Evolutionary conservation across 176 grass and related monocot genomes (phyloP).

Genomic region (Bromus sterilis): DNA sequence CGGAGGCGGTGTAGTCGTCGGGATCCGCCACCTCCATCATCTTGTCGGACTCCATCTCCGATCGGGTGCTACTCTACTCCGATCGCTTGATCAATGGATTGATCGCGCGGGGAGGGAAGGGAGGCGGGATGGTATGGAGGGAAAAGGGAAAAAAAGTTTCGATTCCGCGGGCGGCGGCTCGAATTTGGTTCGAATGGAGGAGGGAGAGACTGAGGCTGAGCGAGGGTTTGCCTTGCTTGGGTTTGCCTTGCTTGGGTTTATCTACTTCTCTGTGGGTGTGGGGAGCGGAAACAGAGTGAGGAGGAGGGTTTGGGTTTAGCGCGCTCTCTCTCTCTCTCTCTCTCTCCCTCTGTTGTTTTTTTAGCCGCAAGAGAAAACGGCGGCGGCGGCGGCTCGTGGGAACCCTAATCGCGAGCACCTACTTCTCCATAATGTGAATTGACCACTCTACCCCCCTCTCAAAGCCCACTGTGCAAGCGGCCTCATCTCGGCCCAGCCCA

Average conservation of each 20-base stretch:
- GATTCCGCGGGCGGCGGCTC: neutral
- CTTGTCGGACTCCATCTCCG: neutral
- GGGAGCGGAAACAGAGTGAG: neutral
- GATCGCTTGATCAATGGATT: neutral
- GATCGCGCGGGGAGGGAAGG: neutral
- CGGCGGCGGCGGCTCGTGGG: neutral
- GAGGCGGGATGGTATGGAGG: neutral
- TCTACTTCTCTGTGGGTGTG: neutral
- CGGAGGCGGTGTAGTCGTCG: slow-evolving; percentile 9
- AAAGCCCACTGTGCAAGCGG: no score
- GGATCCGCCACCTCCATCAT: neutral
- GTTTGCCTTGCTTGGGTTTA: neutral
- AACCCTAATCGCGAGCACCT: neutral
- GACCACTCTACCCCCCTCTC: neutral
- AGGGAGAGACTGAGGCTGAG: neutral
- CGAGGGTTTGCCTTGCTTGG: neutral
- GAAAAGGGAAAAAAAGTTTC: neutral
- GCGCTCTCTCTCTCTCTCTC: neutral
- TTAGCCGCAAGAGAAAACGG: no score
- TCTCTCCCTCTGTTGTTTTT: neutral
- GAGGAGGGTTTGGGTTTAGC: no score
- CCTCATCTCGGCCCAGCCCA: no score
- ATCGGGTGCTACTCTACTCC: neutral
- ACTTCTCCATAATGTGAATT: neutral
- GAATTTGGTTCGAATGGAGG: neutral